A percentile compares a stretch with the other conserved stretches of the same genome.
These are phyloP conservation scores for Lentinula lateritia DNA, from an alignment of 768 basidiomycete species.

Conservation along the genomic window DNA sequence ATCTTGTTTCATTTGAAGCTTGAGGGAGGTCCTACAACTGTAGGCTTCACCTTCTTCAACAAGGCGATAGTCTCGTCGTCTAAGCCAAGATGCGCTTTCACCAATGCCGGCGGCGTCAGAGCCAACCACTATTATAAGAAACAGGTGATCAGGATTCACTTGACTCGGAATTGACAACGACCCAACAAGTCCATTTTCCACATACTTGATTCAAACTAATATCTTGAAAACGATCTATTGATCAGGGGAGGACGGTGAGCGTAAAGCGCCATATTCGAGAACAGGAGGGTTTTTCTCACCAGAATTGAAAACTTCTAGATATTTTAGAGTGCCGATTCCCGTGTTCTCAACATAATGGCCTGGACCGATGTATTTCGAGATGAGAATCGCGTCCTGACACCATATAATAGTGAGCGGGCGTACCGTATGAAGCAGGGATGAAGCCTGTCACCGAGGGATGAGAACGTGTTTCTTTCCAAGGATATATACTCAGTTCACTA, in stretches of 20 bases:
- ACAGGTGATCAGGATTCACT: background rate
- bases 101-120: constrained; percentile 38
- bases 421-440: constrained; percentile 53
- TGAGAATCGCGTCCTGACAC: background rate
- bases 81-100: constrained; percentile 38
- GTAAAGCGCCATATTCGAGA: background rate
- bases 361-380: background rate
- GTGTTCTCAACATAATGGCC: constrained; percentile 52
- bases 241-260: background rate
- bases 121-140: constrained; percentile 31
- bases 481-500: background rate
- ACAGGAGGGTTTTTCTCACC: constrained; percentile 16
- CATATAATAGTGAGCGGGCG: too few relatives aligned
- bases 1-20: background rate
- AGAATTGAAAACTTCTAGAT: constrained; percentile 43
- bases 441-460: constrained; percentile 30
- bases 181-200: background rate
- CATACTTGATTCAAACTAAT: constrained; percentile 42
- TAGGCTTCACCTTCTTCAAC: constrained; percentile 4
- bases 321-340: constrained; percentile 42
- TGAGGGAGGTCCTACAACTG: constrained; percentile 4
- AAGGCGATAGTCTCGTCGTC: constrained; percentile 22
- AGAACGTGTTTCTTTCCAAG: background rate
- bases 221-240: constrained; percentile 17
- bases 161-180: background rate